Conservation (phyloP, 2,329 filamentous ascomycete species). For the Thermothelomyces thermophilus region DNA sequence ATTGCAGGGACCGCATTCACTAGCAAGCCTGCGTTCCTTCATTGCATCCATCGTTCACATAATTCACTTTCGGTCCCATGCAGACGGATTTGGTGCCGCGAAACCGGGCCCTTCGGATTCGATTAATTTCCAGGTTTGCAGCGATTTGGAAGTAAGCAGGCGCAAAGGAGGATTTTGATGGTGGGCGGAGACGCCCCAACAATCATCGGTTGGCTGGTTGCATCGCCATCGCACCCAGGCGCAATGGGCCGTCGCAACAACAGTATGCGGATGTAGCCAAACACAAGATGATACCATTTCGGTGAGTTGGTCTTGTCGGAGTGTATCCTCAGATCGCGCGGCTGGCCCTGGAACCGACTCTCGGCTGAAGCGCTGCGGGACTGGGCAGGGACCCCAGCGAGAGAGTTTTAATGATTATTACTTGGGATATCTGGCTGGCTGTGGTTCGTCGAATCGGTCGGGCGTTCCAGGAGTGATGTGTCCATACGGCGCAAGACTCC, state of each 20-base stretch:
- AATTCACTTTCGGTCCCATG: neutral
- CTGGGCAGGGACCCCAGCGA: too few relatives aligned
- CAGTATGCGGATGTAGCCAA: slow-evolving; percentile 1
- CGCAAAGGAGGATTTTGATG: neutral
- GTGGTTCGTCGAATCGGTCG: slow-evolving; percentile 15
- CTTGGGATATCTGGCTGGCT: too few relatives aligned
- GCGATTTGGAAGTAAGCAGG: slow-evolving; percentile 3
- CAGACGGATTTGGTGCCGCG: slow-evolving; percentile 7
- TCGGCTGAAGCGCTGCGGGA: slow-evolving; percentile 11
- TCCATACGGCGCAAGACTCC: slow-evolving; percentile 12
- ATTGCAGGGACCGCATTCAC: too few relatives aligned
- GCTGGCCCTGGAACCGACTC: too few relatives aligned
- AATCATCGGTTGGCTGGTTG: slow-evolving; percentile 6
- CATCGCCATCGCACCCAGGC: too few relatives aligned
- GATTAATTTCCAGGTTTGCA: slow-evolving; percentile 1
- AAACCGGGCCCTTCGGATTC: neutral
- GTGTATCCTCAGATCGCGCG: neutral
- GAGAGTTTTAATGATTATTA: too few relatives aligned
- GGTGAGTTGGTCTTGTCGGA: neutral
- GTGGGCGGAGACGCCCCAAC: neutral
- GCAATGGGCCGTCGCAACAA: neutral
- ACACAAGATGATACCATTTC: slow-evolving; percentile 11
- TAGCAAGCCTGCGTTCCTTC: too few relatives aligned
- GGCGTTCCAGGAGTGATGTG: slow-evolving; percentile 12
- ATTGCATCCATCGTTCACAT: too few relatives aligned